phyloP scores from a whole-genome alignment of 441 rosid genomes.

The Viola pubescens region DNA sequence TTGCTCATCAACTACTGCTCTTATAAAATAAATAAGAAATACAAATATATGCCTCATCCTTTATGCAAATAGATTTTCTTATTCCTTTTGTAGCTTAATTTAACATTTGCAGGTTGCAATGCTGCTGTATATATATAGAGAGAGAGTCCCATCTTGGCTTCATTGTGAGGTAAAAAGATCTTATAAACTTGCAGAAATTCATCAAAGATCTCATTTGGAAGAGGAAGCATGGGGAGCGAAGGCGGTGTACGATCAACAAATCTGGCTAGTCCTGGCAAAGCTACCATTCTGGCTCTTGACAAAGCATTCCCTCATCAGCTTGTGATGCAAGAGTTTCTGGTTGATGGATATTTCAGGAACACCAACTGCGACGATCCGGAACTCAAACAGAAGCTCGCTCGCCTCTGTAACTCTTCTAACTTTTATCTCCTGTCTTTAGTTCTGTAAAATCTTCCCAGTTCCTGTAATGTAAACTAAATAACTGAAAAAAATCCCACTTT shows the following conservation, averaged over 20 bases:
- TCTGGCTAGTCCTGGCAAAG: slow-evolving; percentile 49
- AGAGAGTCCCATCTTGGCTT: neutral
- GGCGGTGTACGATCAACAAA: slow-evolving; percentile 26
- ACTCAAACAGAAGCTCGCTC: slow-evolving; percentile 73
- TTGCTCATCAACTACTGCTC: slow-evolving; percentile 44
- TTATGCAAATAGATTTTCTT: slow-evolving; percentile 1
- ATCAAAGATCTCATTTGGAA: slow-evolving; percentile 2
- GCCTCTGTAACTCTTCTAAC: slow-evolving; percentile 50
- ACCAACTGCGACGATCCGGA: slow-evolving; percentile 90
- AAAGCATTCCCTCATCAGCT: slow-evolving; percentile 97
- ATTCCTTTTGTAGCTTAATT: neutral
- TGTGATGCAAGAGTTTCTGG: slow-evolving; percentile 88
- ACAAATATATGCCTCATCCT: slow-evolving; percentile 9
- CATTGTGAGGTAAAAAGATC: slow-evolving; percentile 5
- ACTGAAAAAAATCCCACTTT: neutral
- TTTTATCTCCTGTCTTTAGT: slow-evolving; percentile 9
- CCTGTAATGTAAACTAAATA: neutral
- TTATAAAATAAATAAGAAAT: slow-evolving; percentile 3
- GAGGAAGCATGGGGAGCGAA: slow-evolving; percentile 42
- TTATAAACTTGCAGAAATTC: neutral
- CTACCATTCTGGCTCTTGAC: slow-evolving; percentile 78
- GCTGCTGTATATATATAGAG: slow-evolving; percentile 15
- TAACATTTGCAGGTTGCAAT: neutral
- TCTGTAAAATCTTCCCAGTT: neutral
- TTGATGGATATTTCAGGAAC: slow-evolving; percentile 84